These are phyloP conservation scores for Calonectria naviculata DNA, from an alignment of 2,329 filamentous ascomycete genomes.

Conservation along the genomic window DNA sequence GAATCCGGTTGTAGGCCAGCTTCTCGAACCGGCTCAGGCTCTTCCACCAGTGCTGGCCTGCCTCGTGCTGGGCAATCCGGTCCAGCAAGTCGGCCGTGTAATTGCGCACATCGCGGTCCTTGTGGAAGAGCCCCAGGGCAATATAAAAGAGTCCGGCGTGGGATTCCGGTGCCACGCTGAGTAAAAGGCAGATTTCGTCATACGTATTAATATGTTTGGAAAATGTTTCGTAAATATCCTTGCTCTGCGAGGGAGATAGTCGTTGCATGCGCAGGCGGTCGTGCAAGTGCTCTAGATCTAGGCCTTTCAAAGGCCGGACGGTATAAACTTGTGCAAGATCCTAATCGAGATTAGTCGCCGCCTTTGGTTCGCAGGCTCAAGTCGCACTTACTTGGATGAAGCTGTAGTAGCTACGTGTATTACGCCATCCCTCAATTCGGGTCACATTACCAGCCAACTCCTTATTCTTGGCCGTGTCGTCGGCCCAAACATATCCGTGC, in stretches of 20 bases:
- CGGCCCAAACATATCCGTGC: slow-evolving; percentile 95
- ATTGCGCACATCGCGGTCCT: slow-evolving; percentile 80
- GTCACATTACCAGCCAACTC: slow-evolving; percentile 93
- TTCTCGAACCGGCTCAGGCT: slow-evolving; percentile 89
- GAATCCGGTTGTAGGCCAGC: slow-evolving; percentile 83
- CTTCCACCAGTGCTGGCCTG: slow-evolving; percentile 93
- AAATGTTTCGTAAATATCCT: slow-evolving; percentile 87
- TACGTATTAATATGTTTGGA: slow-evolving; percentile 81
- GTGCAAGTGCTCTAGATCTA: slow-evolving; percentile 92
- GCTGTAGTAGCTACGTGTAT: slow-evolving; percentile 93
- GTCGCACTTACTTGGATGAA: slow-evolving; percentile 79
- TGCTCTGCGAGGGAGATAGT: slow-evolving; percentile 79
- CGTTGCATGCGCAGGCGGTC: slow-evolving; percentile 89
- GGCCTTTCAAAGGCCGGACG: slow-evolving; percentile 76
- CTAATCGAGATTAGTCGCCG: slow-evolving; percentile 50
- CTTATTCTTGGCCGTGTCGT: slow-evolving; percentile 81
- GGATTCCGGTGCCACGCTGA: slow-evolving; percentile 85
- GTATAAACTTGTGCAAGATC: slow-evolving; percentile 74
- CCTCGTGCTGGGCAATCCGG: slow-evolving; percentile 86
- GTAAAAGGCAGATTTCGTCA: slow-evolving; percentile 85
- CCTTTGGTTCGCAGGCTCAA: background rate
- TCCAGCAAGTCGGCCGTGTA: slow-evolving; percentile 84
- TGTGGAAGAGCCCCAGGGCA: slow-evolving; percentile 91
- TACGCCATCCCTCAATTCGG: slow-evolving; percentile 96
- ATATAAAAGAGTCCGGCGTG: slow-evolving; percentile 93